Evolutionary conservation across 2,329 filamentous ascomycete species (phyloP).

Genomic region (Talaromyces islandicus): DNA sequence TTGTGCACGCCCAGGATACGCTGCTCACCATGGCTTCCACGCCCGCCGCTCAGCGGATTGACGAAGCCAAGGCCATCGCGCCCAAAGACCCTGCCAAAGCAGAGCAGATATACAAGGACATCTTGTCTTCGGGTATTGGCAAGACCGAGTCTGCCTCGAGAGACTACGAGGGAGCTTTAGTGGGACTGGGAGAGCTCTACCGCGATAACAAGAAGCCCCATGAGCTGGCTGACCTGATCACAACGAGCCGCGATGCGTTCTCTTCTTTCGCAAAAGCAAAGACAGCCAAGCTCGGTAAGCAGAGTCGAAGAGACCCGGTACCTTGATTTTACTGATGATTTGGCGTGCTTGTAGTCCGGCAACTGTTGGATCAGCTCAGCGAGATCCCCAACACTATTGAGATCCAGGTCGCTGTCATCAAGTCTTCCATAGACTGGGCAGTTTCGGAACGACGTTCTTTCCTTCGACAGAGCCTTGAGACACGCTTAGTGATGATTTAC

Average conservation of each 20-base stretch:
- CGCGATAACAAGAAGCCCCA: slow-evolving; percentile 72
- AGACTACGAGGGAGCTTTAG: slow-evolving; percentile 85
- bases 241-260: slow-evolving; percentile 80
- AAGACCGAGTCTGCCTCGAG: slow-evolving; percentile 79
- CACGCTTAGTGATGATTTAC: slow-evolving; percentile 84
- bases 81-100: slow-evolving; percentile 78
- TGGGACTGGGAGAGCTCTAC: slow-evolving; percentile 88
- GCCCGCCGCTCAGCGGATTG: slow-evolving; percentile 61
- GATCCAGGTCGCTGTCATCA: slow-evolving; percentile 88
- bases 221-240: slow-evolving; percentile 83
- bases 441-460: slow-evolving; percentile 90
- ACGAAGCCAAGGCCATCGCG: slow-evolving; percentile 79
- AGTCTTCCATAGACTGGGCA: slow-evolving; percentile 99
- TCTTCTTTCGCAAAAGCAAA: slow-evolving; percentile 98
- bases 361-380: slow-evolving; percentile 91
- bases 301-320: background rate
- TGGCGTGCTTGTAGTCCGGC: slow-evolving; percentile 63
- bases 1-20: slow-evolving; percentile 11
- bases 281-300: slow-evolving; percentile 90
- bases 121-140: slow-evolving; percentile 78
- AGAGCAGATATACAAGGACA: slow-evolving; percentile 81
- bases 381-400: slow-evolving; percentile 92
- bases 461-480: slow-evolving; percentile 96
- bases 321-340: slow-evolving; percentile 5
- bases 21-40: slow-evolving; percentile 41